phyloP scores from a whole-genome alignment of 495 filamentous ascomycete genomes.

The Podospora pseudopauciseta region DNA sequence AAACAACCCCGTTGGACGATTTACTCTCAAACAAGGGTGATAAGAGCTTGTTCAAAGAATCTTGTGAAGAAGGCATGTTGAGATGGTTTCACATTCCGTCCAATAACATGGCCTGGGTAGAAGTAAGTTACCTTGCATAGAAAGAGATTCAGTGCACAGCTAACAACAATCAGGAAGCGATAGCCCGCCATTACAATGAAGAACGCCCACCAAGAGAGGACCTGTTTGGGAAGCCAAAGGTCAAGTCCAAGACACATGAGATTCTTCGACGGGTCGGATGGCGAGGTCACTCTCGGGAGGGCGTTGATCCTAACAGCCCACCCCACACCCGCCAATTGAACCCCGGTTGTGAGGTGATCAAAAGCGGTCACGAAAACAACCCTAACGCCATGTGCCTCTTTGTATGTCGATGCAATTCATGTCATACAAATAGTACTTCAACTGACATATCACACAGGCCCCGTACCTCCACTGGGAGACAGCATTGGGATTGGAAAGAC shows the following conservation, averaged over 20 bases:
- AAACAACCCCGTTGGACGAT: slow-evolving; percentile 14
- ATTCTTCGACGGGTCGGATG: slow-evolving; percentile 17
- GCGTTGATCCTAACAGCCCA: slow-evolving; percentile 9
- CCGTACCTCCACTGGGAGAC: slow-evolving; percentile 22
- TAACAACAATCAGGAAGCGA: slow-evolving; percentile 7
- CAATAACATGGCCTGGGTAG: slow-evolving; percentile 18
- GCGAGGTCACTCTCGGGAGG: slow-evolving; percentile 17
- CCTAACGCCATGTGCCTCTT: slow-evolving; percentile 15
- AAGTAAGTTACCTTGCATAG: neutral
- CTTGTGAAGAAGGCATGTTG: slow-evolving; percentile 15
- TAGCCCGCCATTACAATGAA: slow-evolving; percentile 20
- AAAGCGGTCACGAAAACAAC: neutral
- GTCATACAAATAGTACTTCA: too few species aligned
- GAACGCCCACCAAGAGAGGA: slow-evolving; percentile 14
- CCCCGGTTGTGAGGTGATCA: slow-evolving; percentile 14
- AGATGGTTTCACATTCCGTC: slow-evolving; percentile 19
- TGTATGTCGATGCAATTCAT: neutral
- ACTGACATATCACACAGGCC: slow-evolving; percentile 2
- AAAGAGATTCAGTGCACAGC: neutral
- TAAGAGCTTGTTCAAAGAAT: slow-evolving; percentile 11
- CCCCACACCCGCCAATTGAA: slow-evolving; percentile 16
- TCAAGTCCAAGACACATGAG: slow-evolving; percentile 16
- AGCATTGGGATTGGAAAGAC: slow-evolving; percentile 11
- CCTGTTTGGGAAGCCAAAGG: slow-evolving; percentile 16
- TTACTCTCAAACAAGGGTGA: slow-evolving; percentile 15